phyloP scores from a whole-genome alignment of 2,329 filamentous ascomycete genomes.

The Pseudogymnoascus sp. region DNA sequence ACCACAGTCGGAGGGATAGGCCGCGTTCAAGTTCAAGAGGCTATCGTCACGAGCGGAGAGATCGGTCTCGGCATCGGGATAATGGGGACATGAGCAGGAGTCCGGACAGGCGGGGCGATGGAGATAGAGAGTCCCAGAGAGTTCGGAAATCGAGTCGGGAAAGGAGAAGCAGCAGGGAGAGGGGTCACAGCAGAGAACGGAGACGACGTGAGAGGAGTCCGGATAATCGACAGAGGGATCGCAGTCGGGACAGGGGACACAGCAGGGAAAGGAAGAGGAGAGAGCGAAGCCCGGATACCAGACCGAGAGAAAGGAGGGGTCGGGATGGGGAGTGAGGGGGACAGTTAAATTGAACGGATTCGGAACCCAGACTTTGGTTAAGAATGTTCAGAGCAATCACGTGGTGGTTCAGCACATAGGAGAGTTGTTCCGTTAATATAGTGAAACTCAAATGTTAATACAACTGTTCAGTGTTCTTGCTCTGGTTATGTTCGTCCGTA shows the following conservation, averaged over 20 bases:
- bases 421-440: neutral
- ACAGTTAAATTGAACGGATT: neutral
- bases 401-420: neutral
- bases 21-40: conserved; percentile 22
- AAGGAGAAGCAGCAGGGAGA: conserved; percentile 25
- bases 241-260: neutral
- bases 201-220: conserved; percentile 9
- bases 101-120: conserved; percentile 20
- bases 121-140: conserved; percentile 2
- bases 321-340: neutral
- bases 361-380: too few species aligned
- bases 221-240: neutral
- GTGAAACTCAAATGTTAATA: neutral
- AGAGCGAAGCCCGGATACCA: neutral
- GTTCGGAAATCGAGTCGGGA: conserved; percentile 20
- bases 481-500: too few species aligned
- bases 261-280: neutral
- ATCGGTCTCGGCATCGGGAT: conserved; percentile 21
- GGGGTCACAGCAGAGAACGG: conserved; percentile 26
- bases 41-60: conserved; percentile 15
- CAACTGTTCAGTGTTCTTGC: neutral
- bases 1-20: conserved; percentile 26
- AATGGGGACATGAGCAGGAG: conserved; percentile 25
- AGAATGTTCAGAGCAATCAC: neutral
- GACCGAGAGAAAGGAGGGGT: neutral